A percentile compares a stretch with the other conserved stretches of the same genome.
These are phyloP conservation scores for Penicillium verhagenii DNA, from an alignment of 495 filamentous ascomycete genomes.

Conservation along the genomic window DNA sequence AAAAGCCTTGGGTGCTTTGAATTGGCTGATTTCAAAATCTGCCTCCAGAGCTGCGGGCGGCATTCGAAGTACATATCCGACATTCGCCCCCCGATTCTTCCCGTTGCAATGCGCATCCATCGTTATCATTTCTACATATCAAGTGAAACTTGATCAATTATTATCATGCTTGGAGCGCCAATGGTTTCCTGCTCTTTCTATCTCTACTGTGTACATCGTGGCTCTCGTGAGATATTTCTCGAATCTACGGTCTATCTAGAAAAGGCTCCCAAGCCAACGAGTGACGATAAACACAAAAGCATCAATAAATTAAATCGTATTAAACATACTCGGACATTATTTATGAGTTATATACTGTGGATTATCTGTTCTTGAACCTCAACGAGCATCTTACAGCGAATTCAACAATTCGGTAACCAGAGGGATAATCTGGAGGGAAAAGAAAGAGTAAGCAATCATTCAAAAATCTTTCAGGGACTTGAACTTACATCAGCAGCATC, in stretches of 20 bases:
- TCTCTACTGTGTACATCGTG: not conserved
- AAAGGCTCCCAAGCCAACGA: not conserved
- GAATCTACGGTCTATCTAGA: not conserved
- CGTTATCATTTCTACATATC: too few species aligned
- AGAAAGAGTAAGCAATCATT: slow-evolving; percentile 11
- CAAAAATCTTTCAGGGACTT: not conserved
- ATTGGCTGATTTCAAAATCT: not conserved
- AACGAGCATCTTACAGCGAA: slow-evolving; percentile 18
- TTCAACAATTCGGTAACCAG: slow-evolving; percentile 31
- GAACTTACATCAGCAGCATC: slow-evolving; percentile 51
- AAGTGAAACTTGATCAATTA: too few species aligned
- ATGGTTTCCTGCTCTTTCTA: not conserved
- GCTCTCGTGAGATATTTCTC: not conserved
- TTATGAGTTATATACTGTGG: slow-evolving; percentile 11
- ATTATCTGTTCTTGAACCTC: not conserved
- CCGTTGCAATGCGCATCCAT: not conserved
- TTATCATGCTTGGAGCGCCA: not conserved
- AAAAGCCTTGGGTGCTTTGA: not conserved
- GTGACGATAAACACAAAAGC: too few species aligned
- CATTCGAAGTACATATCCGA: not conserved
- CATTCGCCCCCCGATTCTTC: not conserved
- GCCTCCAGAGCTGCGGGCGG: not conserved
- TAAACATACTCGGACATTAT: slow-evolving; percentile 13
- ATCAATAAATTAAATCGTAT: slow-evolving; percentile 14
- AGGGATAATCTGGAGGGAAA: slow-evolving; percentile 28